Percentiles rank a stretch among this genome's conserved stretches.
phyloP scores from a whole-genome alignment of 2,329 filamentous ascomycete genomes.

The Rutstroemia sydowiana region DNA sequence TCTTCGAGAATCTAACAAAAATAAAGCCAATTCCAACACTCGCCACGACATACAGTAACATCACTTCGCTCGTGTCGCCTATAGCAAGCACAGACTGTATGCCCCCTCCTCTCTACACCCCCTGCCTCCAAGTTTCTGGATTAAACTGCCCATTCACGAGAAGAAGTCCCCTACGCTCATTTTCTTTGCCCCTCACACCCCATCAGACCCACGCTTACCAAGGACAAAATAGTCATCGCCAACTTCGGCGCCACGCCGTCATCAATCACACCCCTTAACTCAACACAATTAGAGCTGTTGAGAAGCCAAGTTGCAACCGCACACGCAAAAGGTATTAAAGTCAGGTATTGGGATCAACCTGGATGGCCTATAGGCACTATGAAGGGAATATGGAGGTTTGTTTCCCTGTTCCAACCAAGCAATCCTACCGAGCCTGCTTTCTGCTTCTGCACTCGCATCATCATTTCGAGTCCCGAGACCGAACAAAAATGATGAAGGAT shows the following conservation, averaged over 20 bases:
- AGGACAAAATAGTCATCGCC: neutral
- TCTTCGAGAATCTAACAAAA: neutral
- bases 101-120: constrained; percentile 9
- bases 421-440: no score
- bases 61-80: constrained; percentile 25
- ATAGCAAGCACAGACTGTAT: constrained; percentile 50
- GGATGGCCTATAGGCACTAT: constrained; percentile 46
- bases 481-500: no score
- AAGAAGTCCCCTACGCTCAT: neutral
- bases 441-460: no score
- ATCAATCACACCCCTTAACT: constrained; percentile 41
- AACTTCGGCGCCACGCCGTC: neutral
- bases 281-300: constrained; percentile 36
- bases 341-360: constrained; percentile 54
- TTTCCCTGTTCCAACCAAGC: no score
- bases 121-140: neutral
- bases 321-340: constrained; percentile 42
- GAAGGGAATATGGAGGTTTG: constrained; percentile 47
- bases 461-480: no score
- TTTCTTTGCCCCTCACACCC: neutral
- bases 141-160: neutral
- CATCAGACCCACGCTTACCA: neutral
- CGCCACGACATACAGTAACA: constrained; percentile 23
- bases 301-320: constrained; percentile 38
- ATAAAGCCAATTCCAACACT: constrained; percentile 23